These are phyloP conservation scores for Ceratocystis huliohia DNA, from an alignment of 2,329 filamentous ascomycete species.

Conservation along the genomic window DNA sequence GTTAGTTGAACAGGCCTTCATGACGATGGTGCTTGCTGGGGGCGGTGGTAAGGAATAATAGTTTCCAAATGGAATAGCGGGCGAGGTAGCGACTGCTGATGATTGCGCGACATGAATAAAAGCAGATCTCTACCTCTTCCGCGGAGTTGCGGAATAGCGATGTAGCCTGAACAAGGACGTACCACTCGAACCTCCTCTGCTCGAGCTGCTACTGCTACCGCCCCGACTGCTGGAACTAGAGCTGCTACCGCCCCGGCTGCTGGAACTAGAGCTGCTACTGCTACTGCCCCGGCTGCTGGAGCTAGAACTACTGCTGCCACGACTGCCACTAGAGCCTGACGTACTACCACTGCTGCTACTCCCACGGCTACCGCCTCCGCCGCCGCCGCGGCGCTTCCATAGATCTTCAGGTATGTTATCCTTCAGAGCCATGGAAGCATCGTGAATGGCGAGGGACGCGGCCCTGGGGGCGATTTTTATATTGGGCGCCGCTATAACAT, in stretches of 20 bases:
- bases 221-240: constrained; percentile 23
- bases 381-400: constrained; percentile 50
- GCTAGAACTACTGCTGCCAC: constrained; percentile 22
- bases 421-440: background rate
- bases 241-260: constrained; percentile 24
- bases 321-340: constrained; percentile 23
- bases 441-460: background rate
- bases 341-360: constrained; percentile 24
- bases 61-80: too few relatives aligned
- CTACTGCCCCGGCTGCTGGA: too few relatives aligned
- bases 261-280: constrained; percentile 24
- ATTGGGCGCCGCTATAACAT: constrained; percentile 24
- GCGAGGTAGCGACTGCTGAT: too few relatives aligned
- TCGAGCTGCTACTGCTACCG: constrained; percentile 20
- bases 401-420: constrained; percentile 25
- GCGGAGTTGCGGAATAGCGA: background rate
- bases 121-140: background rate
- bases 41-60: too few relatives aligned
- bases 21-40: too few relatives aligned
- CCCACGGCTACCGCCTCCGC: constrained; percentile 39
- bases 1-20: background rate
- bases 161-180: background rate
- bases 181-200: background rate
- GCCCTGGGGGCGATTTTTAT: constrained; percentile 9
- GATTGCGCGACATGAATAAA: background rate